Evolutionary conservation across 2,329 filamentous ascomycete species (phyloP).

Genomic region (Pseudodiploospora longispora): DNA sequence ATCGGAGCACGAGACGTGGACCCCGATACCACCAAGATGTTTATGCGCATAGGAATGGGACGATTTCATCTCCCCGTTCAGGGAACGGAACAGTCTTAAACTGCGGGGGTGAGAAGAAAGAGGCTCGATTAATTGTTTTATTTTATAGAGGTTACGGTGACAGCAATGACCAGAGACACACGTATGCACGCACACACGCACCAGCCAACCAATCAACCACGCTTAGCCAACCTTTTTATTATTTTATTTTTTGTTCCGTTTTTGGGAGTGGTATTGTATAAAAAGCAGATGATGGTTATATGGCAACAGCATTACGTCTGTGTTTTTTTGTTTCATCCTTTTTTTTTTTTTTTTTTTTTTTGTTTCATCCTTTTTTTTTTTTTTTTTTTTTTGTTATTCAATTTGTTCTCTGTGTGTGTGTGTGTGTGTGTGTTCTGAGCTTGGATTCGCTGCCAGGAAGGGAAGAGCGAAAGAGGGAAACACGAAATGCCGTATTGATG

Average conservation of each 20-base stretch:
- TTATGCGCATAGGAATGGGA: slow-evolving; percentile 2
- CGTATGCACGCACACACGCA: too few species aligned
- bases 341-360: slow-evolving; percentile 2
- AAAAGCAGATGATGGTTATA: slow-evolving; percentile 10
- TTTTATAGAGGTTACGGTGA: too few species aligned
- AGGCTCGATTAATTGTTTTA: too few species aligned
- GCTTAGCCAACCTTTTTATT: not conserved
- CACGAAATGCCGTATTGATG: too few species aligned
- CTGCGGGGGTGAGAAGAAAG: not conserved
- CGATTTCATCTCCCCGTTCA: slow-evolving; percentile 3
- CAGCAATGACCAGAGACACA: too few species aligned
- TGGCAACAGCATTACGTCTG: slow-evolving; percentile 7
- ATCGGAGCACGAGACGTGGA: not conserved
- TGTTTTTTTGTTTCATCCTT: slow-evolving; percentile 9
- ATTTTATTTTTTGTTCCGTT: not conserved
- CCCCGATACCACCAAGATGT: not conserved
- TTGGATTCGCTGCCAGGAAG: too few species aligned
- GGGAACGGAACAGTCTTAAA: not conserved
- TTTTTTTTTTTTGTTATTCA: not conserved
- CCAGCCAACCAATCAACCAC: too few species aligned
- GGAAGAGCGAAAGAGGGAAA: too few species aligned
- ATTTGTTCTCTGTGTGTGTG: too few species aligned
- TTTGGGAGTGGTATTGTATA: slow-evolving; percentile 9
- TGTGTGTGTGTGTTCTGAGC: too few species aligned
- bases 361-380: slow-evolving; percentile 4